Conservation (phyloP, 306 rosid genomes). For the Morella rubra region DNA sequence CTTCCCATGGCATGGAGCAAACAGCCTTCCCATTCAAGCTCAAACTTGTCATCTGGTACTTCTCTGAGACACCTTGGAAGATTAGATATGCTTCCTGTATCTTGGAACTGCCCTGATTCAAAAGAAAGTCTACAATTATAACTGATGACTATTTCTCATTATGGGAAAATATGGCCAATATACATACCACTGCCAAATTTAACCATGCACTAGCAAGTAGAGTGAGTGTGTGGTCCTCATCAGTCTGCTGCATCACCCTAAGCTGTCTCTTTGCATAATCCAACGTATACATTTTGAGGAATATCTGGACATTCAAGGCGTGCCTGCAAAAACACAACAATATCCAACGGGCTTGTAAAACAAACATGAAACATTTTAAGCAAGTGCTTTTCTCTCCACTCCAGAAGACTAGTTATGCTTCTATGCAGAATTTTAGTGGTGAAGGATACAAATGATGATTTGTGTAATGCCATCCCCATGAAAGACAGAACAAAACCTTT, state of each 20-base stretch:
- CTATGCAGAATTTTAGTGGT: not conserved
- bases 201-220: conserved; percentile 97
- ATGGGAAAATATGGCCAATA: conserved; percentile 1
- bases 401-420: not conserved
- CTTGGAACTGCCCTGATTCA: conserved; percentile 89
- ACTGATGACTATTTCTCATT: not conserved
- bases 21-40: conserved; percentile 96
- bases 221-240: conserved; percentile 96
- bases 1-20: conserved; percentile 98
- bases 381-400: not conserved
- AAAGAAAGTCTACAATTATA: conserved; percentile 19
- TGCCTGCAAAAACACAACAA: conserved; percentile 49
- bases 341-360: conserved; percentile 21
- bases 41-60: conserved; percentile 86
- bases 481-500: not conserved
- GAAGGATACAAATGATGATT: not conserved
- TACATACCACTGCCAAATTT: conserved; percentile 81
- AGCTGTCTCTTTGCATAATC: conserved; percentile 95
- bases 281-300: conserved; percentile 91
- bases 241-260: conserved; percentile 85
- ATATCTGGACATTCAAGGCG: conserved; percentile 90
- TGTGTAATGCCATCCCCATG: not conserved
- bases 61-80: conserved; percentile 98
- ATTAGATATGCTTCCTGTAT: conserved; percentile 94
- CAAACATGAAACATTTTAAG: conserved; percentile 6